phyloP scores from a whole-genome alignment of 2,329 filamentous ascomycete species.

The Cladobotryum protrusum region DNA sequence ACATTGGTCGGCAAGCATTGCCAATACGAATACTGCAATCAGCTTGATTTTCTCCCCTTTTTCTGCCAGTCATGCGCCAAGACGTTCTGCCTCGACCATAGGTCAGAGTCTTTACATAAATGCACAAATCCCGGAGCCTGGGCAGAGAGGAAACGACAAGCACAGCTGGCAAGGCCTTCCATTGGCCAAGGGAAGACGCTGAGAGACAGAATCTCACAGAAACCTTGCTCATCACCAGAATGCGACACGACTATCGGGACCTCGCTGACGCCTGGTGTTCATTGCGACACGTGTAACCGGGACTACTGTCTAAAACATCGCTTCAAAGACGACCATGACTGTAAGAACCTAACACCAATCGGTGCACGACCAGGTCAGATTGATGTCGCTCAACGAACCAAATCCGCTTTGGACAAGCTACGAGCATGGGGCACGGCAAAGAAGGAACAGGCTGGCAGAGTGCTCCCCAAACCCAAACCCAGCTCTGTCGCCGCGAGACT shows the following conservation, averaged over 20 bases:
- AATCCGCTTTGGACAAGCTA: slow-evolving; percentile 68
- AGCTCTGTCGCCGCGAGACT: slow-evolving; percentile 57
- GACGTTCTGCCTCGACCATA: slow-evolving; percentile 91
- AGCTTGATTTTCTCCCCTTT: slow-evolving; percentile 95
- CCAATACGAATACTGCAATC: slow-evolving; percentile 83
- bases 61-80: slow-evolving; percentile 80
- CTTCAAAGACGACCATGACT: slow-evolving; percentile 75
- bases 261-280: slow-evolving; percentile 58
- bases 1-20: slow-evolving; percentile 86
- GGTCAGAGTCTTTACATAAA: slow-evolving; percentile 74
- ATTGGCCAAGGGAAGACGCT: slow-evolving; percentile 50
- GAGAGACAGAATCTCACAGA: slow-evolving; percentile 50
- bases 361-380: slow-evolving; percentile 42
- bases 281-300: slow-evolving; percentile 65
- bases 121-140: slow-evolving; percentile 56
- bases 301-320: slow-evolving; percentile 75
- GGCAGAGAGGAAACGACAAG: slow-evolving; percentile 51
- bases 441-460: slow-evolving; percentile 53
- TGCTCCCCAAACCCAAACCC: slow-evolving; percentile 57
- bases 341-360: slow-evolving; percentile 62
- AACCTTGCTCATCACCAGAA: slow-evolving; percentile 58
- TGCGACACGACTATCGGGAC: slow-evolving; percentile 71
- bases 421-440: slow-evolving; percentile 76
- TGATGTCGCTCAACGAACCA: slow-evolving; percentile 56
- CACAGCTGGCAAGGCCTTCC: slow-evolving; percentile 47